These are phyloP conservation scores for Elongisporangium prolatum DNA, from an alignment of 352 stramenopile genomes.

Conservation along the genomic window DNA sequence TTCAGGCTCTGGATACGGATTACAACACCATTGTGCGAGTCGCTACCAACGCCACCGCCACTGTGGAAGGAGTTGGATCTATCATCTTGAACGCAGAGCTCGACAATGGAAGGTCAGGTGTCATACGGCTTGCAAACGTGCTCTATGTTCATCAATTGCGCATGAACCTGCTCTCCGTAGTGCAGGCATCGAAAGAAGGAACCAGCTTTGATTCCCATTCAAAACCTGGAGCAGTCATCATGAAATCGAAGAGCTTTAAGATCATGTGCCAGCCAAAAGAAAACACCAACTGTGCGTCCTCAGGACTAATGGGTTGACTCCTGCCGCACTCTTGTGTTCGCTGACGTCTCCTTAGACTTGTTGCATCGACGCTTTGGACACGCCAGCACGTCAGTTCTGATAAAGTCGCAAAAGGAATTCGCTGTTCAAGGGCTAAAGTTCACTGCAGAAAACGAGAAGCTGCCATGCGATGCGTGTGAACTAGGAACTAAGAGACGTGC, in stretches of 20 bases:
- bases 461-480: slow-evolving; percentile 5
- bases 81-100: not conserved
- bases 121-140: not conserved
- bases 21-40: too few species aligned
- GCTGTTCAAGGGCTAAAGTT: too few species aligned
- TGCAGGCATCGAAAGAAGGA: not conserved
- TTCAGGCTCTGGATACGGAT: not conserved
- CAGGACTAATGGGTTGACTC: too few species aligned
- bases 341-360: not conserved
- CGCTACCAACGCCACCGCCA: too few species aligned
- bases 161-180: slow-evolving; percentile 1
- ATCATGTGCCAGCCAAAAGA: not conserved
- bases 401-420: not conserved
- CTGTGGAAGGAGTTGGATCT: not conserved
- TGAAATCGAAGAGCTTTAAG: not conserved
- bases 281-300: not conserved
- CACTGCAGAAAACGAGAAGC: not conserved
- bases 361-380: slow-evolving; percentile 1
- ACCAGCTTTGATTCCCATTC: slow-evolving; percentile 2
- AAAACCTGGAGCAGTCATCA: not conserved
- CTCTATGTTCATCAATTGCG: not conserved
- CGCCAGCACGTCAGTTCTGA: not conserved
- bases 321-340: not conserved
- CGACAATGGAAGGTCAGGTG: not conserved
- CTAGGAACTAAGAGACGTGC: slow-evolving; percentile 3